Conservation (phyloP, 1,284 basidiomycete species). For the Malassezia equina region DNA sequence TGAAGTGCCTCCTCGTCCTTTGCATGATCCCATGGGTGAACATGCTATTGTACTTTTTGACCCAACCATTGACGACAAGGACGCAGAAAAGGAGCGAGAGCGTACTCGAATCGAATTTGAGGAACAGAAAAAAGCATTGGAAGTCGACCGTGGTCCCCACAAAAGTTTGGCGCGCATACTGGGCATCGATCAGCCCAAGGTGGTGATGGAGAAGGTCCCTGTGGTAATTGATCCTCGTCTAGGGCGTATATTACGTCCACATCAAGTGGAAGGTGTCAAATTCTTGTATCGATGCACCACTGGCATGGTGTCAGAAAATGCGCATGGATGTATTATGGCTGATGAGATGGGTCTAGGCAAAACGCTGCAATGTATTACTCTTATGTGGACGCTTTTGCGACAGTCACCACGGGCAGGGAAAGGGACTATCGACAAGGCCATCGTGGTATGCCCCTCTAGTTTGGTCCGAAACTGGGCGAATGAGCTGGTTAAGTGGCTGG, state of each 20-base stretch:
- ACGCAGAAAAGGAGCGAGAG: slow-evolving; percentile 31
- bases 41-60: slow-evolving; percentile 96
- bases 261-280: slow-evolving; percentile 66
- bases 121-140: slow-evolving; percentile 12
- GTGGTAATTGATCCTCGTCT: slow-evolving; percentile 92
- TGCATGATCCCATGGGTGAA: slow-evolving; percentile 93
- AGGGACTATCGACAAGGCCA: slow-evolving; percentile 86
- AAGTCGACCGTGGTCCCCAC: slow-evolving; percentile 58
- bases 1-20: slow-evolving; percentile 74
- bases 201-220: slow-evolving; percentile 63
- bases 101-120: slow-evolving; percentile 14
- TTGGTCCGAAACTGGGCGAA: slow-evolving; percentile 98
- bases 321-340: slow-evolving; percentile 98
- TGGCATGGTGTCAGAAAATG: slow-evolving; percentile 80
- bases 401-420: slow-evolving; percentile 82
- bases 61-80: slow-evolving; percentile 71
- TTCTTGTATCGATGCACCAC: slow-evolving; percentile 93
- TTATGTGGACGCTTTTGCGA: slow-evolving; percentile 93
- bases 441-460: slow-evolving; percentile 94
- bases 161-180: slow-evolving; percentile 77
- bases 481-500: slow-evolving; percentile 57
- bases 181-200: slow-evolving; percentile 52
- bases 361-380: slow-evolving; percentile 89
- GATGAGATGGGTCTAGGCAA: slow-evolving; percentile 90
- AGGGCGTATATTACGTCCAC: slow-evolving; percentile 54